phyloP scores from a whole-genome alignment of 495 filamentous ascomycete species.

The Lasiosphaeria miniovina region DNA sequence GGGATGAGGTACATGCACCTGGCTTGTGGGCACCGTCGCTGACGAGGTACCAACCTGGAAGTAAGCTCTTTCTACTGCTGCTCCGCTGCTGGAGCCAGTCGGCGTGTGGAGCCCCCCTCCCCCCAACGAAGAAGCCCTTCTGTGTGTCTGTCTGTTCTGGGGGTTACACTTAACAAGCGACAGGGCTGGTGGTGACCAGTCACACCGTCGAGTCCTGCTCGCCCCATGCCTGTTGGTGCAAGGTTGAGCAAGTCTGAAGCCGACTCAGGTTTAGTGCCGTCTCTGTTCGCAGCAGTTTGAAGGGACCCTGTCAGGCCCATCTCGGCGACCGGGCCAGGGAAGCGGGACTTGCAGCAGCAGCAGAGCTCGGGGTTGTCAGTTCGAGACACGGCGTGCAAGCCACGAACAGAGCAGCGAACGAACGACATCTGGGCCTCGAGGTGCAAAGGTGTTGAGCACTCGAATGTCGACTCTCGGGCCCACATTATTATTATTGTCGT shows the following conservation, averaged over 20 bases:
- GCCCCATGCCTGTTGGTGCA: conserved; percentile 20
- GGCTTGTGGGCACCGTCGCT: no score
- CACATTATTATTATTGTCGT: no score
- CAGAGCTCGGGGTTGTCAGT: not conserved
- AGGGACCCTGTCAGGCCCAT: conserved; percentile 8
- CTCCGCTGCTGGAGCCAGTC: conserved; percentile 24
- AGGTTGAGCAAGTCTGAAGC: conserved; percentile 3
- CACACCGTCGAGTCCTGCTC: conserved; percentile 20
- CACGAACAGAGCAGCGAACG: not conserved
- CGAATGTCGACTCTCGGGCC: no score
- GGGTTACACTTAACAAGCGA: conserved; percentile 13
- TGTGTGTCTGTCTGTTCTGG: conserved; percentile 9
- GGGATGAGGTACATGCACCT: conserved; percentile 18
- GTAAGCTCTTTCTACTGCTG: no score
- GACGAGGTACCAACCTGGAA: no score
- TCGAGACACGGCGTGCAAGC: not conserved
- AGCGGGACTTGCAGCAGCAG: conserved; percentile 13
- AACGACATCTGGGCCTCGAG: no score
- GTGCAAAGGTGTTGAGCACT: no score
- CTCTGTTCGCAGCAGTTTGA: conserved; percentile 10
- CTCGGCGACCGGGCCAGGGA: conserved; percentile 18
- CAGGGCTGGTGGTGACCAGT: conserved; percentile 23
- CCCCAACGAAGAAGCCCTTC: conserved; percentile 7
- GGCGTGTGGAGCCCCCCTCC: conserved; percentile 9
- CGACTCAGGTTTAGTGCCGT: conserved; percentile 9